Base-by-base conservation (phyloP, 176 grass and related monocot genomes). In the Avena sativa region DNA sequence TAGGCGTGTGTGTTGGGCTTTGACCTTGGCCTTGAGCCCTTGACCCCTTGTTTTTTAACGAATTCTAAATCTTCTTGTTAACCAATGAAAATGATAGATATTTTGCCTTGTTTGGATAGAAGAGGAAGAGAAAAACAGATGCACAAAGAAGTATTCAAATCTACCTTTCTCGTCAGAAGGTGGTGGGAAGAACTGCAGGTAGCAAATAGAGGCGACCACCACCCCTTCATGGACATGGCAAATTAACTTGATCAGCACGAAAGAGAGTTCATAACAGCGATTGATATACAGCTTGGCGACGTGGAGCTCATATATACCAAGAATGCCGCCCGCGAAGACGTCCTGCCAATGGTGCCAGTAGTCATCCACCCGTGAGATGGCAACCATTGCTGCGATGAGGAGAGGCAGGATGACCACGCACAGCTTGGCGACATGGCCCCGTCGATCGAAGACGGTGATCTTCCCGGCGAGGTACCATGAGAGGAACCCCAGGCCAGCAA, bases 281-380 rank as follows among this genome's bases (percentile, higher is more conserved):
- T 25, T 15, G 25, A 25, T 25, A 25, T 25, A 25, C 25, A 25
- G 25, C 25, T 25, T 25, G 40, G 40, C 40, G 6, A 43, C 66
- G 17, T 38, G 25, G 10, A 44, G 9, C 14, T 23, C 59, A 59
- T 47, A 3, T 43, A 9, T 48, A 93, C 93, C 93, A 32, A 95
- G 83, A 40, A 93, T 8, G 38, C 84, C 91, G 20, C 91, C 91
- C 0, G 86, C 53, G 76, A 21, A 91, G 36, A 95, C 91, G 61
- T 95, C 93, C 36, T 91, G 83, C 93, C 93, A 93, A 17, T 95
- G 91, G 86, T 95, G 93, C 87, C 91, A 91, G 59, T 95, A 93
- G 87, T 95, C 93, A 62, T 95, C 93, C 6, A 95, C 91, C 71
- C 93, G 76, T 19, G 93, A 93, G 67, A 93, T 55, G 0, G 75